Evolutionary conservation across 441 rosid species (phyloP), one percentile per base, ranked within the genome.

Genomic region (Euphorbia schlechtendalii): DNA sequence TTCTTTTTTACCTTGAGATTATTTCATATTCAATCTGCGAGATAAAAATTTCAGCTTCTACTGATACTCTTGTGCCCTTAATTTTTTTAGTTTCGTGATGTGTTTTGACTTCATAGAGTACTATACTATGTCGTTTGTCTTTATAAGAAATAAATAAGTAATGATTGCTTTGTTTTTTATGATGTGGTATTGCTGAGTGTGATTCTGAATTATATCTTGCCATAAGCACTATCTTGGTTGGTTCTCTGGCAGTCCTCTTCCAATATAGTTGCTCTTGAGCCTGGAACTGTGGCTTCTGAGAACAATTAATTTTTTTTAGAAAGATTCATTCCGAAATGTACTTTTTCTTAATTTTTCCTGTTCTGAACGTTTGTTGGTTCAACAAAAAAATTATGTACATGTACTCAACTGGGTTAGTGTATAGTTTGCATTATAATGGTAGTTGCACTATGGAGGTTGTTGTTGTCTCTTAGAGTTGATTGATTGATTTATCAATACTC

Each of bases 391-490:
- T n/a, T n/a, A n/a, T n/a, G n/a, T n/a, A n/a, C n/a, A n/a, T n/a
- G 40, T 36, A 36, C 4, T 9, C 40, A 9, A 36, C 4, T 36
- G 40, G n/a, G 17, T 45, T 45, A 12, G 3, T 45, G 49, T n/a
- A 11, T 45, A 13, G 49, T 45, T 45, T 45, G 49, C 14, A 45
- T 45, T 45, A 45, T 45, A 45, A 12, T 45, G 18, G 49, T 45
- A 18, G 30, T 11, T 64, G 59, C 49, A n/a, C n/a, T n/a, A n/a
- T n/a, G n/a, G n/a, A n/a, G n/a, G n/a, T n/a, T n/a, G n/a, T 36
- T 64, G 18, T 7, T 53, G 17, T 53, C 18, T 36, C 46, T 38
- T 64, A 14, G 51, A 53, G 49, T 34, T 64, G 59, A 54, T 22
- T 53, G 51, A 54, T 22, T 53, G 10, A 54, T 36, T 27, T 64